Evolutionary conservation across 2,329 filamentous ascomycete genomes (phyloP).

Genomic region (Nemania sp.): DNA sequence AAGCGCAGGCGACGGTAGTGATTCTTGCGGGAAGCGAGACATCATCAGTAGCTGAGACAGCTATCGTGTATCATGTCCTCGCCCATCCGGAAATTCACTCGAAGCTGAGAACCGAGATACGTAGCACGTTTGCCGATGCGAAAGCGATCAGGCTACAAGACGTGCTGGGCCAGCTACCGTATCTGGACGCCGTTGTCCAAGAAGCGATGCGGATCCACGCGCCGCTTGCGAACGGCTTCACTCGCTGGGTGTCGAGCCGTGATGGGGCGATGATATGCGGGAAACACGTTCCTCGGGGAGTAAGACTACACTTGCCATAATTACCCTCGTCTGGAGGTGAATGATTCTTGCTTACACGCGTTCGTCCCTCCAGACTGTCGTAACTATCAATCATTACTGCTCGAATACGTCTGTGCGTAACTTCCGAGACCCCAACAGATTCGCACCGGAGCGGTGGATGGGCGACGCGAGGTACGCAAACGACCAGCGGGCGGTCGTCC

Average conservation of each 20-base stretch:
- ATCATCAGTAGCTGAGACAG: slow-evolving; percentile 14
- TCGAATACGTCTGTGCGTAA: slow-evolving; percentile 6
- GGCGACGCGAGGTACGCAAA: slow-evolving; percentile 8
- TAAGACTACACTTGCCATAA: too few relatives aligned
- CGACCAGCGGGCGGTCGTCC: slow-evolving; percentile 10
- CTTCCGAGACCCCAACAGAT: slow-evolving; percentile 8
- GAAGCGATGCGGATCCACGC: neutral
- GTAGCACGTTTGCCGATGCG: neutral
- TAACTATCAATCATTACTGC: neutral
- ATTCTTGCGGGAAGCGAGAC: slow-evolving; percentile 16
- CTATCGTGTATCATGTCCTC: slow-evolving; percentile 6
- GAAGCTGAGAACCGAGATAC: neutral
- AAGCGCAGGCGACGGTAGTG: slow-evolving; percentile 11
- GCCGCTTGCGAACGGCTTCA: neutral
- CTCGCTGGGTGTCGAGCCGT: neutral
- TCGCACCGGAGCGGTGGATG: slow-evolving; percentile 21
- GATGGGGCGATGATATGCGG: neutral
- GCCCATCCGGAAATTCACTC: neutral
- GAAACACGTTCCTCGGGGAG: neutral
- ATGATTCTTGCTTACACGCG: too few relatives aligned
- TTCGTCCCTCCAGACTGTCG: neutral
- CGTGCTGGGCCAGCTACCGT: neutral
- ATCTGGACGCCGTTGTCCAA: neutral
- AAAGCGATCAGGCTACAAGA: neutral
- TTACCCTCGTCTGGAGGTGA: too few relatives aligned